A percentile compares a stretch with the other conserved stretches of the same genome.
Evolutionary conservation across 306 rosid species (phyloP).

Genomic region (Inga leiocalycina): DNA sequence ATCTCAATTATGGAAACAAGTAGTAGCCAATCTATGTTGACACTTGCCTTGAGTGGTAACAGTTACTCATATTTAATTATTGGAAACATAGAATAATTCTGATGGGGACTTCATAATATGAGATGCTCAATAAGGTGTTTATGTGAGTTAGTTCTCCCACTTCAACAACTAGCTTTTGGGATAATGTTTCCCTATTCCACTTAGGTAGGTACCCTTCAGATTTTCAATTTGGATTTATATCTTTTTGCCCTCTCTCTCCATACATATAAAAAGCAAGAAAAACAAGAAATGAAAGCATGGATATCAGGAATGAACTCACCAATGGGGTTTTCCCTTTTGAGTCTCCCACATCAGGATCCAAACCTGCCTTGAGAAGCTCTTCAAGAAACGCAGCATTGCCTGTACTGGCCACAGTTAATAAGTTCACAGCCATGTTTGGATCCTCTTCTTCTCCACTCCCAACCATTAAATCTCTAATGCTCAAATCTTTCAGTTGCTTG

Average conservation of each 20-base stretch:
- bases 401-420: constrained; percentile 59
- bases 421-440: constrained; percentile 50
- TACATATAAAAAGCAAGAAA: neutral
- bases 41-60: neutral
- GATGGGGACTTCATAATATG: too few relatives aligned
- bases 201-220: too few relatives aligned
- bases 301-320: constrained; percentile 45
- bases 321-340: constrained; percentile 78
- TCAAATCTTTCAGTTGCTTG: constrained; percentile 61
- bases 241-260: too few relatives aligned
- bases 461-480: constrained; percentile 49
- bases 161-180: too few relatives aligned
- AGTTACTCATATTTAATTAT: neutral
- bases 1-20: too few relatives aligned
- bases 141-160: too few relatives aligned
- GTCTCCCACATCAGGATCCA: constrained; percentile 79
- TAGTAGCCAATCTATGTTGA: neutral
- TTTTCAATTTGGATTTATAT: neutral
- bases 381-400: constrained; percentile 82
- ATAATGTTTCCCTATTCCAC: too few relatives aligned
- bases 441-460: constrained; percentile 64
- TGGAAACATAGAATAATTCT: neutral
- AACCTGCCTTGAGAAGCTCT: constrained; percentile 77
- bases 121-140: too few relatives aligned
- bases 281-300: neutral